A percentile compares a stretch with the other conserved stretches of the same genome.
These are phyloP conservation scores for Lablab purpureus DNA, from an alignment of 306 rosid genomes.

Conservation along the genomic window DNA sequence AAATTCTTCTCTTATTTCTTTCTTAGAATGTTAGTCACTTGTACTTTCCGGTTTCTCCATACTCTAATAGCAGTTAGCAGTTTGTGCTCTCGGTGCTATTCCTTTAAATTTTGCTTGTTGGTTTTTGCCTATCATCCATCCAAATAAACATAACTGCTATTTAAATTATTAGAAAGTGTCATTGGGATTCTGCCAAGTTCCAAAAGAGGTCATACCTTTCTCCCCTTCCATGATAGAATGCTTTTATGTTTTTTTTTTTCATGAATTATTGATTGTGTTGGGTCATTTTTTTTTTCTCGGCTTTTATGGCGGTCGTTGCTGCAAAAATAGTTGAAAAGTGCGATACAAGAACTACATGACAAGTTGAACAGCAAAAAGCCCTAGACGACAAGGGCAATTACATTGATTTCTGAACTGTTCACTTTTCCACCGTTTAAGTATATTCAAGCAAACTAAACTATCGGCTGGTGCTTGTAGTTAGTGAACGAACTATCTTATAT, in stretches of 20 bases:
- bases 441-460: neutral
- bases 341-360: constrained; percentile 39
- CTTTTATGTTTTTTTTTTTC: neutral
- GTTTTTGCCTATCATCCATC: neutral
- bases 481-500: neutral
- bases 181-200: constrained; percentile 26
- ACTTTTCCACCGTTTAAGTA: neutral
- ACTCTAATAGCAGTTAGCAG: neutral
- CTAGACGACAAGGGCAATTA: constrained; percentile 39
- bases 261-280: neutral
- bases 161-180: constrained; percentile 14
- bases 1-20: constrained; percentile 29
- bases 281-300: neutral
- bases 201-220: neutral
- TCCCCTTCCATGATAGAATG: neutral
- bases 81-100: neutral
- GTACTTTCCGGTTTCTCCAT: constrained; percentile 1
- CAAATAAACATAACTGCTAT: neutral
- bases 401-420: neutral
- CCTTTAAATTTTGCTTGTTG: neutral
- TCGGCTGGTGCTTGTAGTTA: neutral
- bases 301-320: neutral
- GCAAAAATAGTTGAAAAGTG: neutral
- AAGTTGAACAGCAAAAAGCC: neutral
- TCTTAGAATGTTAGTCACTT: constrained; percentile 20